A percentile compares a stretch with the other conserved stretches of the same genome.
Evolutionary conservation across 1,284 basidiomycete genomes (phyloP).

Genomic region (Anthracocystis walkeri): DNA sequence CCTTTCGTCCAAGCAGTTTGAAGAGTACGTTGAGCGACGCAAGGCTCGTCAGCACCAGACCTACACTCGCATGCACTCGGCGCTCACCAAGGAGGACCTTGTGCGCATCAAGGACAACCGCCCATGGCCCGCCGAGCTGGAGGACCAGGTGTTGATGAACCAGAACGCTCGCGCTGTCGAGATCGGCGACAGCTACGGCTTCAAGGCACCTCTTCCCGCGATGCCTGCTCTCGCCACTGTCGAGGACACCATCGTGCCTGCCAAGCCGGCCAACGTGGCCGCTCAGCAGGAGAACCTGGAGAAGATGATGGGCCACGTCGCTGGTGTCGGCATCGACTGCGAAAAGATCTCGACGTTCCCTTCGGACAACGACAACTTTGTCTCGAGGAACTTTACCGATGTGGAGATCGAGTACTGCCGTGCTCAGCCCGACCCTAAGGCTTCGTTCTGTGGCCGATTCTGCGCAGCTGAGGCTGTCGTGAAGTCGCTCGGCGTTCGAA

Average conservation of each 20-base stretch:
- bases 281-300: conserved; percentile 56
- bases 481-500: conserved; percentile 92
- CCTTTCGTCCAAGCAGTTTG: conserved; percentile 80
- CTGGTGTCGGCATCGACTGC: conserved; percentile 76
- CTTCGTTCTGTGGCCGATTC: conserved; percentile 97
- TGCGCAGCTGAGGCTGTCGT: conserved; percentile 97
- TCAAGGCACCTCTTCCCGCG: conserved; percentile 57
- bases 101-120: conserved; percentile 96
- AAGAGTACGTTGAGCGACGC: conserved; percentile 75
- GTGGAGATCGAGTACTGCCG: conserved; percentile 88
- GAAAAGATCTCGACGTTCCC: conserved; percentile 94
- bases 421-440: conserved; percentile 84
- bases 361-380: conserved; percentile 87
- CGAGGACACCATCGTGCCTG: conserved; percentile 35
- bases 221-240: conserved; percentile 47
- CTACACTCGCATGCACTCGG: conserved; percentile 65
- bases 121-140: conserved; percentile 88
- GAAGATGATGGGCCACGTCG: conserved; percentile 74
- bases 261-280: conserved; percentile 53
- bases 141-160: conserved; percentile 89
- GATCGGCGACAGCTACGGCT: conserved; percentile 59
- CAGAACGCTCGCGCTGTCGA: conserved; percentile 79
- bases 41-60: conserved; percentile 59
- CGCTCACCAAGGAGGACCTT: conserved; percentile 62
- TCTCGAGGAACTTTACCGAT: conserved; percentile 90